Percentiles rank a stretch among this genome's conserved stretches.
Conservation (phyloP, 116 monocot genomes). For the Dioscorea cayenensis region DNA sequence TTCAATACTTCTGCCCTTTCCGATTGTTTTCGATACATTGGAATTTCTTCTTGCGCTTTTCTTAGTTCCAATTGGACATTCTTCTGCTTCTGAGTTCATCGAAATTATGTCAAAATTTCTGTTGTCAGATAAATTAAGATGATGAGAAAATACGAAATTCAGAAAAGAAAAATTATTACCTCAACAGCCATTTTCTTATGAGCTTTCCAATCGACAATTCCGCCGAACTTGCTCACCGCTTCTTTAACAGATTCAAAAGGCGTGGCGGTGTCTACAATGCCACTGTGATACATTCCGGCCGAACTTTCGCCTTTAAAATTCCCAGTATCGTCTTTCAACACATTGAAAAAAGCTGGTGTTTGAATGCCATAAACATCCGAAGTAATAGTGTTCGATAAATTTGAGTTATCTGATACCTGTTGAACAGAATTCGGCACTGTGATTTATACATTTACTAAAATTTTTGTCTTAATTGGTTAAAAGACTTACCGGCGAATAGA, state of each 20-base stretch:
- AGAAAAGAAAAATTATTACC: constrained; percentile 23
- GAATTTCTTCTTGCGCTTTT: constrained; percentile 24
- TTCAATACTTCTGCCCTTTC: constrained; percentile 27
- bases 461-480: not conserved
- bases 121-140: no score
- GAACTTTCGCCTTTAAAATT: not conserved
- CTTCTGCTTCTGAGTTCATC: constrained; percentile 20
- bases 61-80: constrained; percentile 24
- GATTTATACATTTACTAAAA: no score
- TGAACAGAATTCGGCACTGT: no score
- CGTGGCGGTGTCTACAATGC: constrained; percentile 66
- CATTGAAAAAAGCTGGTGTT: no score
- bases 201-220: constrained; percentile 85
- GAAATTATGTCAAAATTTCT: no score
- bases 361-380: no score
- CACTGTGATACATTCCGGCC: constrained; percentile 1
- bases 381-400: no score
- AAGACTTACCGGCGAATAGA: constrained; percentile 1
- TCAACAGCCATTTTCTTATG: constrained; percentile 57
- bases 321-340: no score
- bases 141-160: no score
- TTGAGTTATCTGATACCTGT: no score
- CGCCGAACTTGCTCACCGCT: constrained; percentile 71
- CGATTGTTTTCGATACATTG: constrained; percentile 14
- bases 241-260: constrained; percentile 86